These are phyloP conservation scores for Pythium oligandrum DNA, from an alignment of 352 stramenopile species.

Conservation along the genomic window DNA sequence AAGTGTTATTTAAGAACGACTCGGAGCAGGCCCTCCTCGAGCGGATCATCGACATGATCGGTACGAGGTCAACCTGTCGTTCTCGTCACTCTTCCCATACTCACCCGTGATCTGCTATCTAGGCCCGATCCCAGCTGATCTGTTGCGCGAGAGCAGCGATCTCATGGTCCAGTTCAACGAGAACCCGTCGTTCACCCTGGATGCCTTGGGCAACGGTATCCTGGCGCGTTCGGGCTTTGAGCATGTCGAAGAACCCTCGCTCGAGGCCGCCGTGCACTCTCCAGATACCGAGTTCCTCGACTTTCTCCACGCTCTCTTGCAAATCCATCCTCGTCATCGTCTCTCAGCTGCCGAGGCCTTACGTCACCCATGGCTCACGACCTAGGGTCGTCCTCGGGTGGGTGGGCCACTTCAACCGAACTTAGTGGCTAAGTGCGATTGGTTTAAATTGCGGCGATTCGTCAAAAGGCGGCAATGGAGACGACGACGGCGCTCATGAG, in stretches of 20 bases:
- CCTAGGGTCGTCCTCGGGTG: no score
- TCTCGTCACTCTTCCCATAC: background rate
- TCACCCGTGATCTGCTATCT: background rate
- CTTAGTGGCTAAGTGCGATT: no score
- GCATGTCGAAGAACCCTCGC: slow-evolving; percentile 22
- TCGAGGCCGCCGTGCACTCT: slow-evolving; percentile 54
- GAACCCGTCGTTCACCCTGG: slow-evolving; percentile 49
- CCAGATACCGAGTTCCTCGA: slow-evolving; percentile 54
- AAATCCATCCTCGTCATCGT: slow-evolving; percentile 55
- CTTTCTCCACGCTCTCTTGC: slow-evolving; percentile 62
- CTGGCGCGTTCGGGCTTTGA: slow-evolving; percentile 12
- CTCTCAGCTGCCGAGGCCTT: slow-evolving; percentile 52
- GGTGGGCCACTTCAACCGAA: no score
- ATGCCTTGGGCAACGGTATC: slow-evolving; percentile 44
- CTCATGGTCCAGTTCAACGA: slow-evolving; percentile 50
- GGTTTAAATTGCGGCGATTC: no score
- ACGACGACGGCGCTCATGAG: no score
- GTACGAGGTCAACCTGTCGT: slow-evolving; percentile 17
- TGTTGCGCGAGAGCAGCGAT: slow-evolving; percentile 48
- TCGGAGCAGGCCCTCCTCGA: slow-evolving; percentile 91
- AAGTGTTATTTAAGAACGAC: slow-evolving; percentile 86
- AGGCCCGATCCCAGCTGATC: slow-evolving; percentile 61
- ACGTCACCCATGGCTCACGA: slow-evolving; percentile 58
- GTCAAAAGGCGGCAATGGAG: no score
- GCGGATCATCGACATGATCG: slow-evolving; percentile 80